Percentiles rank a stretch among this genome's conserved stretches.
phyloP scores from a whole-genome alignment of 2,329 filamentous ascomycete species.

The Aureobasidium zeae region DNA sequence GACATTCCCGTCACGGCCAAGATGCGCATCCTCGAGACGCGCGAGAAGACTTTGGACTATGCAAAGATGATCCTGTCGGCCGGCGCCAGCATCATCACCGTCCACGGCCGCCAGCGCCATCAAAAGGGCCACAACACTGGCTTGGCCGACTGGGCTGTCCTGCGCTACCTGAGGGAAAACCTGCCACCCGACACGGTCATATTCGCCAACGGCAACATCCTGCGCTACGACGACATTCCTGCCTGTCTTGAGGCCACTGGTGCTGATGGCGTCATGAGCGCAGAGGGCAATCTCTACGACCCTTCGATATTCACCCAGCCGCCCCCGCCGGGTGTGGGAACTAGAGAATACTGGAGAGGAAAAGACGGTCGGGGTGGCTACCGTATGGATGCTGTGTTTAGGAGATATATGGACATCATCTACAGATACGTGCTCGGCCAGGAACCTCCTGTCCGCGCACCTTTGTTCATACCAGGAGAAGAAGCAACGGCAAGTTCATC shows the following conservation, averaged over 20 bases:
- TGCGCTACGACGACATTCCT: constrained; percentile 69
- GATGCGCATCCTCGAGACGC: constrained; percentile 80
- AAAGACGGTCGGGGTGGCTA: constrained; percentile 72
- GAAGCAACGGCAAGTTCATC: too few relatives aligned
- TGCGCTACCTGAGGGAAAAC: constrained; percentile 72
- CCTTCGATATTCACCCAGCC: constrained; percentile 71
- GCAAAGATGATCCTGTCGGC: constrained; percentile 77
- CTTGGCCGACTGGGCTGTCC: constrained; percentile 80
- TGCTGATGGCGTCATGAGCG: constrained; percentile 89
- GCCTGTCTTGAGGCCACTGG: constrained; percentile 73
- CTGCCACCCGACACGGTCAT: constrained; percentile 81
- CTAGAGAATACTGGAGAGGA: constrained; percentile 79
- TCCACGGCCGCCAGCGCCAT: constrained; percentile 79
- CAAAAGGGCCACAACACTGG: constrained; percentile 96
- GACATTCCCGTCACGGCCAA: constrained; percentile 86
- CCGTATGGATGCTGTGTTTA: constrained; percentile 75
- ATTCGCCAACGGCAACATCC: constrained; percentile 92
- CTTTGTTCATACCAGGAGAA: constrained; percentile 61
- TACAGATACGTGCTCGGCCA: constrained; percentile 63
- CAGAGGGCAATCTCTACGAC: constrained; percentile 89
- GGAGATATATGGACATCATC: constrained; percentile 85
- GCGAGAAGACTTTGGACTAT: constrained; percentile 78
- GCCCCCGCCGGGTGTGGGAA: constrained; percentile 55
- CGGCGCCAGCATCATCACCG: constrained; percentile 85
- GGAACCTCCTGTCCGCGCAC: constrained; percentile 56